Evolutionary conservation across 2,329 filamentous ascomycete genomes (phyloP), one percentile per base, ranked within the genome.

Genomic region (Fusarium acutatum): DNA sequence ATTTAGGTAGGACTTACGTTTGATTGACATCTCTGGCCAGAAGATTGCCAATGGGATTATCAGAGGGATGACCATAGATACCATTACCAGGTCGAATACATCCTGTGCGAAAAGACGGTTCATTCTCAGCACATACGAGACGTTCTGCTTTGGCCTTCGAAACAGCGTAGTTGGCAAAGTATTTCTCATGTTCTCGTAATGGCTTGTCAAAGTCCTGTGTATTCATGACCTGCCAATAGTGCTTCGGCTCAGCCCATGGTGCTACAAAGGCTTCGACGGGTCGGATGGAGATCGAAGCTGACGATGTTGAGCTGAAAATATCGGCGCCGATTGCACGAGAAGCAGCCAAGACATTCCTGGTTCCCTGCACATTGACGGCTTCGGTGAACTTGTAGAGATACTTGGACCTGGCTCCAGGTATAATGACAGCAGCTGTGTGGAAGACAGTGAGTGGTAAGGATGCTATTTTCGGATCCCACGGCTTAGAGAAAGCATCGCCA

Each of bases 41-140:
- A 6, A 69, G 22, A 11, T 10, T 20, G 3, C 64, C 58, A 5
- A 69, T 34, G 3, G 28, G 44, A 2, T 64, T 64, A 10, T 69
- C 65, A 6, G 35, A 64, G 4, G 59, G 52, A 18, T 69, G 22
- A 1, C 44, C 67, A 22, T 64, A 69, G 6, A 69, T 43, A 14
- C 53, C 59, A 11, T 69, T 69, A 2, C 52, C 65, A 22, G 67
- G 67, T 24, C 59, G 52, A 7, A 69, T 69, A 10, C 64, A 69
- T 17, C 67, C 67, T 20, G 65, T 54, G 10, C 67, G 35, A 26
- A 69, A 64, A 7, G 22, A 43, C 7, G 7, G n/a, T 5, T 18
- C n/a, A 12, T 59, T 69, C 15, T 46, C 44, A 2, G 22, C 41
- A 28, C 52, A 64, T 2, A 64, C 52, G 3, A 64, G 26, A 2